These are phyloP conservation scores for Pestalotiopsis sp. DNA, from an alignment of 2,329 filamentous ascomycete genomes.

Conservation along the genomic window DNA sequence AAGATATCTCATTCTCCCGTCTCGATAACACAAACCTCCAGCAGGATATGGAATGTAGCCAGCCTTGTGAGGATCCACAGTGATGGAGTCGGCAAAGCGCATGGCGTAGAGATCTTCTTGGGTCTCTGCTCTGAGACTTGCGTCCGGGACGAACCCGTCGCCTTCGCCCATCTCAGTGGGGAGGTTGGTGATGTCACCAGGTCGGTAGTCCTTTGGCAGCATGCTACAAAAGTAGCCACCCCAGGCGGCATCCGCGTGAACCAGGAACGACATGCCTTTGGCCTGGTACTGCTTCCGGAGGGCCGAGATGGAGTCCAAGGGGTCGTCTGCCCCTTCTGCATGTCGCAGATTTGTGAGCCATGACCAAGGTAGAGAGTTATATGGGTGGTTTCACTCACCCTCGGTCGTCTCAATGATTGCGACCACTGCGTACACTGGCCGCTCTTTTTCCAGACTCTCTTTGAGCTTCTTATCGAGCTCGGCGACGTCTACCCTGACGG, in stretches of 20 bases:
- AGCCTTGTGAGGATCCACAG: conserved; percentile 48
- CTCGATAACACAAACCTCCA: conserved; percentile 42
- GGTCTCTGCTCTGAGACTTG: conserved; percentile 33
- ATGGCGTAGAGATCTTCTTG: conserved; percentile 40
- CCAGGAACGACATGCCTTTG: conserved; percentile 42
- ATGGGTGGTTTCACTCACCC: conserved; percentile 18
- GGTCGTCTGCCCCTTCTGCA: conserved; percentile 44
- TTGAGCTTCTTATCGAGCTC: conserved; percentile 27
- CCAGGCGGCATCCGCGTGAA: conserved; percentile 51
- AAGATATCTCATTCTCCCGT: conserved; percentile 41
- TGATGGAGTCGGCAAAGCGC: conserved; percentile 42
- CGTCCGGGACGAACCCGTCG: conserved; percentile 35
- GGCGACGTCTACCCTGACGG: conserved; percentile 36
- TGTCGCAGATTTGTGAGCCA: not conserved
- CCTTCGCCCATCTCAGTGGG: conserved; percentile 26
- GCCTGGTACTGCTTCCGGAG: conserved; percentile 41
- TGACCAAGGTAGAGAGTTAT: not conserved
- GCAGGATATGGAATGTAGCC: conserved; percentile 48
- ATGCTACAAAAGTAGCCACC: conserved; percentile 49
- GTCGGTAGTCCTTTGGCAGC: conserved; percentile 33
- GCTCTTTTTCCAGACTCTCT: conserved; percentile 18
- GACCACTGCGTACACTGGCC: conserved; percentile 42
- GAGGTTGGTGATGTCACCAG: conserved; percentile 26
- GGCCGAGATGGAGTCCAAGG: conserved; percentile 35
- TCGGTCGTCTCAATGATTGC: conserved; percentile 49